A percentile compares a stretch with the other conserved stretches of the same genome.
phyloP scores from a whole-genome alignment of 2,329 filamentous ascomycete species.

The Colletotrichum musae region DNA sequence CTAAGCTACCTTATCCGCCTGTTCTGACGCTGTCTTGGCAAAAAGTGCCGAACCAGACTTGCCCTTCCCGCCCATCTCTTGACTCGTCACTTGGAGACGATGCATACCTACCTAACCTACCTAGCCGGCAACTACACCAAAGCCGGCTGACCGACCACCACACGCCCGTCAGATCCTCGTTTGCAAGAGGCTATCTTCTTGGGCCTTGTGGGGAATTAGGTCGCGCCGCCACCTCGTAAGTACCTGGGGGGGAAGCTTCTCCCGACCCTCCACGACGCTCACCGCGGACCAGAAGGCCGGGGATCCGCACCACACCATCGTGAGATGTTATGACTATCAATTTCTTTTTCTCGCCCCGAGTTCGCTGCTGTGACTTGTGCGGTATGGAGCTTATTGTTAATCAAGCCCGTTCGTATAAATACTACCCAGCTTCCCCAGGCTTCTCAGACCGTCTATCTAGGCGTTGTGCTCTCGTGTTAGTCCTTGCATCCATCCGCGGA shows the following conservation, averaged over 20 bases:
- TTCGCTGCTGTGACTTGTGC: background rate
- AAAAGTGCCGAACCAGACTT: too few species aligned
- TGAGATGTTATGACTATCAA: conserved; percentile 11
- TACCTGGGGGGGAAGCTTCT: background rate
- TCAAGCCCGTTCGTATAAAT: too few species aligned
- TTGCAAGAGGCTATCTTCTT: background rate
- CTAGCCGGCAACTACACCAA: conserved; percentile 6
- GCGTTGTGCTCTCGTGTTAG: background rate
- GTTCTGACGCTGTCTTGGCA: too few species aligned
- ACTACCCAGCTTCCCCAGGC: too few species aligned
- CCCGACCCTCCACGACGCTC: background rate
- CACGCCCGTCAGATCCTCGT: background rate
- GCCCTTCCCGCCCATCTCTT: too few species aligned
- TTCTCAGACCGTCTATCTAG: too few species aligned
- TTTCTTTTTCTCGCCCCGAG: background rate
- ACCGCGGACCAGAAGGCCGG: background rate
- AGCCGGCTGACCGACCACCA: background rate
- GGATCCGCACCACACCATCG: conserved; percentile 25
- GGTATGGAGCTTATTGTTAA: background rate
- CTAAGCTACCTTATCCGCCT: too few species aligned
- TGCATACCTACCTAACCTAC: background rate
- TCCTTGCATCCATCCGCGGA: too few species aligned
- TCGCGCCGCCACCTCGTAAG: conserved; percentile 2
- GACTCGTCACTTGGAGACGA: too few species aligned
- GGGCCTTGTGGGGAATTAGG: background rate